These are phyloP conservation scores for Arctostaphylos glauca DNA, from an alignment of 148 eudicot species.

Conservation along the genomic window DNA sequence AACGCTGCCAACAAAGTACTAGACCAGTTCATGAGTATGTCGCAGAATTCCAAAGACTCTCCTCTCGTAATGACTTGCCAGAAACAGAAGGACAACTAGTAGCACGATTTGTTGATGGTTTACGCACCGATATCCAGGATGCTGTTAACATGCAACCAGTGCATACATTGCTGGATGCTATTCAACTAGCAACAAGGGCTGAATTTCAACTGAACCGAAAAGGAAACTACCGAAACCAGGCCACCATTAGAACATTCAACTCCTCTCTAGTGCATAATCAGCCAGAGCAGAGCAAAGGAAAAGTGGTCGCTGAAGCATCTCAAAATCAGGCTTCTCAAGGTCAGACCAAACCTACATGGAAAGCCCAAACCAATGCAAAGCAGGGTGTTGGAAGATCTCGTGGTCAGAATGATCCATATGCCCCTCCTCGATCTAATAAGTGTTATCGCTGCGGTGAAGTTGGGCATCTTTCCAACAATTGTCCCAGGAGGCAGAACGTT, in stretches of 20 bases:
- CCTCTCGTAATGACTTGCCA: too few relatives aligned
- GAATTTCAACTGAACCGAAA: background rate
- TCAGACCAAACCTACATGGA: background rate
- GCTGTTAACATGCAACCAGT: background rate
- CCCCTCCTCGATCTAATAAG: background rate
- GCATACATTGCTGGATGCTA: background rate
- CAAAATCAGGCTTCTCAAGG: too few relatives aligned
- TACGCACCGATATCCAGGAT: too few relatives aligned
- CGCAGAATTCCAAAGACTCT: too few relatives aligned
- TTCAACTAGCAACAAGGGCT: background rate
- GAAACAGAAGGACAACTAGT: too few relatives aligned
- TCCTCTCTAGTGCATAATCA: background rate
- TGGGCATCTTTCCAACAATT: background rate
- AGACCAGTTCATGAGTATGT: too few relatives aligned
- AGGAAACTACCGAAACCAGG: background rate
- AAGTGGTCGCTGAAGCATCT: background rate
- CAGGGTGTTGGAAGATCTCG: background rate
- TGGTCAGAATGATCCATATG: background rate
- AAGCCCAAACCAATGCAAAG: background rate
- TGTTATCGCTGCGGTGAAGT: background rate
- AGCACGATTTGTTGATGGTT: too few relatives aligned
- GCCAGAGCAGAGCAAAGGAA: background rate
- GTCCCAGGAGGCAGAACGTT: background rate
- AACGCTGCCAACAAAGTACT: too few relatives aligned
- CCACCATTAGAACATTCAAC: background rate